phyloP scores from a whole-genome alignment of 1,284 basidiomycete genomes.

The Peniophora sp. region DNA sequence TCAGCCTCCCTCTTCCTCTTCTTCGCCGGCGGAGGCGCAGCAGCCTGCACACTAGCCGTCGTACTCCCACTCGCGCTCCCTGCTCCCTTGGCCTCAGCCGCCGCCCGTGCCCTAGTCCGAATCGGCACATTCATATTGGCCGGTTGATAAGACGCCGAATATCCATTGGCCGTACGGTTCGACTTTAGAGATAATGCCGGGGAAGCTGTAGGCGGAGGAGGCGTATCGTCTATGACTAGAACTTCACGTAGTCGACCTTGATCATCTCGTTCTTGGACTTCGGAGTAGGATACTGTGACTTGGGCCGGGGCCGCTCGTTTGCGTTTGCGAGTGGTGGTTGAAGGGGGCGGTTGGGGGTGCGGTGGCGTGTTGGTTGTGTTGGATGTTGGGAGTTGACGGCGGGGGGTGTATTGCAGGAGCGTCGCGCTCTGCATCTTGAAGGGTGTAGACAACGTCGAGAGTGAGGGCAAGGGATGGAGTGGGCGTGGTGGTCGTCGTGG shows the following conservation, averaged over 20 bases:
- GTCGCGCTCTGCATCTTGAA: constrained; percentile 61
- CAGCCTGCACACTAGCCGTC: constrained; percentile 51
- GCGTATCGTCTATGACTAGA: constrained; percentile 84
- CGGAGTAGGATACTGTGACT: constrained; percentile 74
- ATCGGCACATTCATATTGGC: constrained; percentile 66
- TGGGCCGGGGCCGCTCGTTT: constrained; percentile 77
- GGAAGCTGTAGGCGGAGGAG: constrained; percentile 68
- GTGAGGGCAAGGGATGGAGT: constrained; percentile 30
- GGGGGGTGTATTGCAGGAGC: constrained; percentile 47
- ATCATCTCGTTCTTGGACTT: constrained; percentile 75
- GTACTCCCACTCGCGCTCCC: constrained; percentile 72
- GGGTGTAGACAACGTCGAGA: constrained; percentile 5
- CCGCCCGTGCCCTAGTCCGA: constrained; percentile 72
- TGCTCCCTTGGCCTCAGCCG: constrained; percentile 72
- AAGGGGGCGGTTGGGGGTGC: constrained; percentile 19
- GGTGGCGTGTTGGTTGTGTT: constrained; percentile 48
- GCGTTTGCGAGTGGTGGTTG: constrained; percentile 39
- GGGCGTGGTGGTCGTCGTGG: constrained; percentile 24
- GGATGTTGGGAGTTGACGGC: constrained; percentile 18
- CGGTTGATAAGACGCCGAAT: constrained; percentile 71
- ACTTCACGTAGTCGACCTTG: constrained; percentile 70
- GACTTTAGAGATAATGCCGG: constrained; percentile 45
- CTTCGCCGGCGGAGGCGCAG: constrained; percentile 5
- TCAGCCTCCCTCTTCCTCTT: neutral
- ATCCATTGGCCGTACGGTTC: constrained; percentile 46